Evolutionary conservation across 176 grass and related monocot genomes (phyloP).

Genomic region (Oryza longistaminata): DNA sequence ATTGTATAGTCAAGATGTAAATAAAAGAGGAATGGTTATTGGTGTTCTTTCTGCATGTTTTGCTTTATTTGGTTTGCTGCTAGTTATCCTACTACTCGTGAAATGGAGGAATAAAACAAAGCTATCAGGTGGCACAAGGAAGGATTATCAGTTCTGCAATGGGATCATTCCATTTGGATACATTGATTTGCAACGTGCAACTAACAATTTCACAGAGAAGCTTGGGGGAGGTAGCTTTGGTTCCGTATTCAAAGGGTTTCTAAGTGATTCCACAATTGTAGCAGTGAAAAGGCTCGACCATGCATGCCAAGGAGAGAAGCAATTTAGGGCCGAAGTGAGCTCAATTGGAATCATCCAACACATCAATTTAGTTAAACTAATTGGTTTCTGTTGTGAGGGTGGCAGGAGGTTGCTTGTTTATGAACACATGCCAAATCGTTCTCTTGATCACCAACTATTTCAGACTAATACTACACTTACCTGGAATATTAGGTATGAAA

Average conservation of each 20-base stretch:
- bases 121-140: background rate
- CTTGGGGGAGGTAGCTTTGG: conserved; percentile 56
- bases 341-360: conserved; percentile 27
- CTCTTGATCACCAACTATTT: conserved; percentile 22
- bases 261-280: conserved; percentile 29
- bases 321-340: conserved; percentile 32
- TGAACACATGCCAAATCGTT: conserved; percentile 20
- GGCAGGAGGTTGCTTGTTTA: conserved; percentile 21
- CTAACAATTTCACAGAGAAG: conserved; percentile 49
- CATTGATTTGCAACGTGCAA: background rate
- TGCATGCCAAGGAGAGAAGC: conserved; percentile 44
- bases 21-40: background rate
- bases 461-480: background rate
- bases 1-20: background rate
- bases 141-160: background rate
- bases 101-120: conserved; percentile 1
- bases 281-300: conserved; percentile 58
- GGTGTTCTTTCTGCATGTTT: background rate
- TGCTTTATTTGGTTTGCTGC: conserved; percentile 14
- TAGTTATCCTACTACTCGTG: background rate
- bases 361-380: conserved; percentile 33
- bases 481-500: conserved; percentile 52
- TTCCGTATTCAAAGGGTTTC: conserved; percentile 50
- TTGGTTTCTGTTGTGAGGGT: conserved; percentile 20
- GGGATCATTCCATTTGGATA: background rate